phyloP scores from a whole-genome alignment of 2,329 filamentous ascomycete species.

The Fusarium cyanostomum region DNA sequence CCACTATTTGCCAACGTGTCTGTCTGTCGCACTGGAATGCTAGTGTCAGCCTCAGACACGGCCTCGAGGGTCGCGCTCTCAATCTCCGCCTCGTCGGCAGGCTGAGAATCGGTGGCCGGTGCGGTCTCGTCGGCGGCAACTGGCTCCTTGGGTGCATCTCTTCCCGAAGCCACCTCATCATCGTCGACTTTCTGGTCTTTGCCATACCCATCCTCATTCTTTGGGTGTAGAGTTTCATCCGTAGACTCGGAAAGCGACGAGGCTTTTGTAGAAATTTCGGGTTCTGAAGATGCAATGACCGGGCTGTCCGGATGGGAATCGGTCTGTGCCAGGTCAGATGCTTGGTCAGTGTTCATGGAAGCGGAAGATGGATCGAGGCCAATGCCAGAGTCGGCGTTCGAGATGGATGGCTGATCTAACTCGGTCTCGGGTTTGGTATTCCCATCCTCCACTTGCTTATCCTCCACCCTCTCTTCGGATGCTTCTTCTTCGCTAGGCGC shows the following conservation, averaged over 20 bases:
- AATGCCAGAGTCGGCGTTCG: constrained; percentile 65
- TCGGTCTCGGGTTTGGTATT: constrained; percentile 30
- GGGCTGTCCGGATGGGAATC: constrained; percentile 70
- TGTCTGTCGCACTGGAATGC: constrained; percentile 27
- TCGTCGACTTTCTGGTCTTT: constrained; percentile 24
- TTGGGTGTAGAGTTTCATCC: constrained; percentile 63
- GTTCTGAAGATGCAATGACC: constrained; percentile 61
- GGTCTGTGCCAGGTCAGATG: constrained; percentile 58
- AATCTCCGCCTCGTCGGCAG: constrained; percentile 3
- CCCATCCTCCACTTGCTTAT: constrained; percentile 38
- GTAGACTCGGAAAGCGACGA: constrained; percentile 72
- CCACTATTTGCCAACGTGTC: constrained; percentile 13
- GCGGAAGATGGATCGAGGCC: constrained; percentile 58
- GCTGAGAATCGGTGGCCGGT: constrained; percentile 1
- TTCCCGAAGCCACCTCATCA: constrained; percentile 8
- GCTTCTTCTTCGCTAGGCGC: constrained; percentile 32
- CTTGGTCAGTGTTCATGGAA: constrained; percentile 56
- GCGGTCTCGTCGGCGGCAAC: not conserved
- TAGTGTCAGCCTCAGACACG: constrained; percentile 33
- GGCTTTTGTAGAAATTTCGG: constrained; percentile 68
- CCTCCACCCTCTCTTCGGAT: constrained; percentile 36
- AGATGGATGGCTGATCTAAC: constrained; percentile 46
- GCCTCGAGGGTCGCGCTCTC: constrained; percentile 18
- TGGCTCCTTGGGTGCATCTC: constrained; percentile 1
- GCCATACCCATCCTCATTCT: constrained; percentile 35